Evolutionary conservation across 176 grass and related monocot genomes (phyloP), one percentile per base, ranked within the genome.

Genomic region (Saccharum officinarum): DNA sequence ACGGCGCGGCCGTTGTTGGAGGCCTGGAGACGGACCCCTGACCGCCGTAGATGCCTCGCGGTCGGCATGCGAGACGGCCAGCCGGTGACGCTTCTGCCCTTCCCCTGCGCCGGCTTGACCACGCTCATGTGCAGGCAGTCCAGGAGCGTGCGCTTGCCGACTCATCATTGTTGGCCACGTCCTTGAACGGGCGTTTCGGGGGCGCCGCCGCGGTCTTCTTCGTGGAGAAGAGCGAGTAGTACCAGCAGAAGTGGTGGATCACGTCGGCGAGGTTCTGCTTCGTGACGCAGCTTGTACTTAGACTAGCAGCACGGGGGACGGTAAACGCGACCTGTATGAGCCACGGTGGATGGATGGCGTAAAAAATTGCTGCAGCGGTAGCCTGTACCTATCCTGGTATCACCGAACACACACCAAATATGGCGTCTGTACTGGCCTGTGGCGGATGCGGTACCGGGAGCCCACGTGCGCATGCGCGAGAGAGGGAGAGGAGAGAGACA

Each of bases 161-260:
- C 16, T 3, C 34, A 10, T 1, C 5, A 14, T 26, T 54, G 5
- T 3, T 1, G 5, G 3, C 2, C 7, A 25, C 26, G 67, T 0
- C 22, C 4, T 60, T 72, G 42, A 1, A 5, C 15, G 7, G 26
- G 69, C 30, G 12, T 3, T 64, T 22, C 38, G 8, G 5, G 47
- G 5, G 0, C 20, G 66, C 11, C 6, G 46, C 31, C 12, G 40
- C 67, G 4, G n/a, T 1, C 38, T 66, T 67, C 74, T 36, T 69
- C 23, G 8, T 49, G 71, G 44, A 38, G 86, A 92, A 92, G 5
- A 86, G 86, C 8, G 86, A 88, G 73, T 92, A 92, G 72, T 92
- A 92, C 86, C 67, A 92, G 77, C 86, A 88, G 77, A 92, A 92
- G 1, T 26, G 3, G 73, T 61, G 3, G 66, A 92, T 17, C 20